Evolutionary conservation across 2,329 filamentous ascomycete genomes (phyloP).

Genomic region (Talaromyces sp.): DNA sequence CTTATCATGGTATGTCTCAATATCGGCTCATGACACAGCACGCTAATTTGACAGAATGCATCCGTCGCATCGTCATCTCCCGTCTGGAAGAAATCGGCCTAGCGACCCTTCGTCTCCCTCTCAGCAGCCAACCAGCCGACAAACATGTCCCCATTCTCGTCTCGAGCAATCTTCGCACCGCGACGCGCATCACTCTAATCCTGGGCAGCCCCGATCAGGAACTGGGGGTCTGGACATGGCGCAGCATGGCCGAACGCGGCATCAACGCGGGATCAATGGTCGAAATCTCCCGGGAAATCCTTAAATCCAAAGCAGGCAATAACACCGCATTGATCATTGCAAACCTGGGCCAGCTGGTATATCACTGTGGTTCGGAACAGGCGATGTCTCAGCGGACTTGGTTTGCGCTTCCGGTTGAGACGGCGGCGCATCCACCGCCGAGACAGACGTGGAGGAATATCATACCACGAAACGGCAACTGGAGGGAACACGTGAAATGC

Average conservation of each 20-base stretch:
- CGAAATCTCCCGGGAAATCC: conserved; percentile 55
- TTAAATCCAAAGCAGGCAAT: conserved; percentile 22
- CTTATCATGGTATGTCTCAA: conserved; percentile 61
- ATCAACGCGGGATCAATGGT: conserved; percentile 69
- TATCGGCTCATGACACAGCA: not conserved
- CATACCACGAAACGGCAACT: conserved; percentile 57
- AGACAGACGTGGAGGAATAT: conserved; percentile 56
- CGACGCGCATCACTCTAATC: conserved; percentile 66
- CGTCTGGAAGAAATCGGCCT: conserved; percentile 64
- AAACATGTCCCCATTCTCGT: conserved; percentile 69
- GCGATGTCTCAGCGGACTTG: conserved; percentile 60
- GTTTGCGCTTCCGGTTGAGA: conserved; percentile 58
- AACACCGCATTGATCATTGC: conserved; percentile 60
- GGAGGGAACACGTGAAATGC: conserved; percentile 61
- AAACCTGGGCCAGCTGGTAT: conserved; percentile 74
- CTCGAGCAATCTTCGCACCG: conserved; percentile 53
- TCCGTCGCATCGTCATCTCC: conserved; percentile 57
- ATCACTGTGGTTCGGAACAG: conserved; percentile 63
- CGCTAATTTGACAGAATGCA: conserved; percentile 51
- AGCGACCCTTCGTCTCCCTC: conserved; percentile 59
- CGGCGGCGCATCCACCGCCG: conserved; percentile 57
- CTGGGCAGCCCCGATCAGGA: conserved; percentile 71
- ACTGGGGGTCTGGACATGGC: conserved; percentile 70
- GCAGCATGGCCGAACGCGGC: conserved; percentile 61
- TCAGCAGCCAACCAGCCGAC: conserved; percentile 44